These are phyloP conservation scores for Calcarisporium arbuscula DNA, from an alignment of 2,329 filamentous ascomycete species.

Conservation along the genomic window DNA sequence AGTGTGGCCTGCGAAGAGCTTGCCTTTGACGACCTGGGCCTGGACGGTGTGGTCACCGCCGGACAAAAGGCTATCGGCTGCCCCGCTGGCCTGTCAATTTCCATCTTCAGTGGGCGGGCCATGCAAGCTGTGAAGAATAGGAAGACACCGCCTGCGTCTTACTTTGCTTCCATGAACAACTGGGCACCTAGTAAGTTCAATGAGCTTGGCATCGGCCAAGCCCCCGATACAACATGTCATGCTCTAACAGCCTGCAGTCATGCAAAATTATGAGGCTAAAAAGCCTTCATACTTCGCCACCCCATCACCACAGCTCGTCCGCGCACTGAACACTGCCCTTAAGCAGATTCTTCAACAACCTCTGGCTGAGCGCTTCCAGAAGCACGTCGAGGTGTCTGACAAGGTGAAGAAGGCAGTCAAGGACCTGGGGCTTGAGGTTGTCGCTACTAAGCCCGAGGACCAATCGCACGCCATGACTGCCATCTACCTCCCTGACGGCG, in stretches of 20 bases:
- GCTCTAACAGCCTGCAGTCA: slow-evolving; percentile 61
- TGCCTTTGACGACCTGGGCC: slow-evolving; percentile 87
- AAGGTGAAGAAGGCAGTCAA: slow-evolving; percentile 78
- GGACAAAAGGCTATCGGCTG: slow-evolving; percentile 96
- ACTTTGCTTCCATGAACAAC: slow-evolving; percentile 96
- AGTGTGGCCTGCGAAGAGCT: slow-evolving; percentile 96
- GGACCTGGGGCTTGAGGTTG: slow-evolving; percentile 77
- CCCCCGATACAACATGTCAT: too few species aligned
- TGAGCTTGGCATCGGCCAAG: not conserved
- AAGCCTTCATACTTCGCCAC: slow-evolving; percentile 98
- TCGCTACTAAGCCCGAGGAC: slow-evolving; percentile 78
- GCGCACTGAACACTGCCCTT: slow-evolving; percentile 84
- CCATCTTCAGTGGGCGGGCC: slow-evolving; percentile 86
- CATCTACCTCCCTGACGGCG: slow-evolving; percentile 82
- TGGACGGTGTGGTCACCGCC: slow-evolving; percentile 90
- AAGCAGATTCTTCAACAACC: slow-evolving; percentile 78
- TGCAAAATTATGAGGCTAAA: slow-evolving; percentile 98
- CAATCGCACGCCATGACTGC: slow-evolving; percentile 98
- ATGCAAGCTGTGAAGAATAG: slow-evolving; percentile 74
- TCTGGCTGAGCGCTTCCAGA: slow-evolving; percentile 74
- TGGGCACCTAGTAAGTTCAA: slow-evolving; percentile 74
- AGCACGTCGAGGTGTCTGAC: slow-evolving; percentile 72
- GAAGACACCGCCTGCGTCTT: slow-evolving; percentile 75
- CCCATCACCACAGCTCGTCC: slow-evolving; percentile 87
- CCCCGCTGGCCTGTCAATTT: slow-evolving; percentile 87